Evolutionary conservation across 208 protist genomes (phyloP), one percentile per base, ranked within the genome.

Genomic region (Borovskyia barvae): DNA sequence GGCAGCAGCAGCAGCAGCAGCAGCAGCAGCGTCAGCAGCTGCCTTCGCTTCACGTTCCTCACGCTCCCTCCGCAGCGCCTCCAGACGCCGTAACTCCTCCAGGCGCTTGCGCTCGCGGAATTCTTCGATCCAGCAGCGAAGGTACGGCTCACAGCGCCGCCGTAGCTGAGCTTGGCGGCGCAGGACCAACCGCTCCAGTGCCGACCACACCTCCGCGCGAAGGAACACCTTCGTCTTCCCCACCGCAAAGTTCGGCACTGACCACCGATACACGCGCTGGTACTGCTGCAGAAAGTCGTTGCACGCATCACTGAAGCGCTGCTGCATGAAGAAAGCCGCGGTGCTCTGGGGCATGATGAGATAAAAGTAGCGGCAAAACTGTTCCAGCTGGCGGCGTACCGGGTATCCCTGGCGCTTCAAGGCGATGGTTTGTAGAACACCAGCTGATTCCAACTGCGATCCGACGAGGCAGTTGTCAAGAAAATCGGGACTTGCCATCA

Each of bases 341-440:
- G 77, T 72, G 42, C 46, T 55, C 53, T 40, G 58, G 15, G 75
- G 63, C 57, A 85, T 73, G 59, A 97, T 87, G 43, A 93, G 61
- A 69, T 80, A 82, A 64, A 93, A 94, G 72, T 86, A 84, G 29
- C 59, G 58, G 64, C 69, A 92, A 58, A 97, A 95, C 52, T 83
- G 58, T 56, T 88, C 63, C 53, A 93, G 78, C 12, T 41, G 39
- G 53, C 84, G 82, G 49, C 92, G 80, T 37, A 95, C 89, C 12
- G 86, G 84, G 68, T 93, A 97, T 54, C 92, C 92, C 65, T 93
- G 83, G 20, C 85, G 85, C 75, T 95, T 95, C 50, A 97, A 75
- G 30, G 74, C 72, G 67, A 97, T 94, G 19, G 92, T 97, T 75
- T 97, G 86, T 29, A 97, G 57, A 50, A 97, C 86, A 58, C 90